Percentiles rank a stretch among this genome's conserved stretches.
phyloP scores from a whole-genome alignment of 495 filamentous ascomycete genomes.

The Aspergillus ostianus region DNA sequence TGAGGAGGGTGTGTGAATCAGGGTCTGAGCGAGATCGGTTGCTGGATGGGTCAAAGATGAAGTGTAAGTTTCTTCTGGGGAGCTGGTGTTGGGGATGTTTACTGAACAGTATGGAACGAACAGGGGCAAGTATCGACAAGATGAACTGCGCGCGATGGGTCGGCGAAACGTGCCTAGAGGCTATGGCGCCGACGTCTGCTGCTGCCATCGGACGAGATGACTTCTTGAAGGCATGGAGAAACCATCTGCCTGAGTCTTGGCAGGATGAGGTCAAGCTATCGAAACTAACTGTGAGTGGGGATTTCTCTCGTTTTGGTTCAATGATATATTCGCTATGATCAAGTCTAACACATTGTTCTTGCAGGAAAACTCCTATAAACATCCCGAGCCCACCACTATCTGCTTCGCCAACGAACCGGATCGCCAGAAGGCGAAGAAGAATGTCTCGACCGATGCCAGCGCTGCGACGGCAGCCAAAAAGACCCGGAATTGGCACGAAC shows the following conservation, averaged over 20 bases:
- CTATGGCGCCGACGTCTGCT: slow-evolving; percentile 37
- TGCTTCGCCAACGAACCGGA: slow-evolving; percentile 37
- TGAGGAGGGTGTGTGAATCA: slow-evolving; percentile 35
- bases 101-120: slow-evolving; percentile 9
- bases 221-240: slow-evolving; percentile 55
- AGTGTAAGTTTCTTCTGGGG: slow-evolving; percentile 36
- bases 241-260: slow-evolving; percentile 59
- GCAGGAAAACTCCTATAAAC: slow-evolving; percentile 37
- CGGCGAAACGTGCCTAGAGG: slow-evolving; percentile 52
- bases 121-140: slow-evolving; percentile 50
- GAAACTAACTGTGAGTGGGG: slow-evolving; percentile 39
- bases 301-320: background rate
- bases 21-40: slow-evolving; percentile 21
- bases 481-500: slow-evolving; percentile 86
- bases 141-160: slow-evolving; percentile 46
- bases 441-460: slow-evolving; percentile 28
- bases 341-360: background rate
- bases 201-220: slow-evolving; percentile 42
- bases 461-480: slow-evolving; percentile 45
- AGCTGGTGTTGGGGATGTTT: background rate
- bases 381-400: slow-evolving; percentile 40
- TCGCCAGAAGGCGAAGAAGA: slow-evolving; percentile 33
- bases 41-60: slow-evolving; percentile 22
- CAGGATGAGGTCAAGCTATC: slow-evolving; percentile 48
- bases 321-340: background rate